A percentile compares a stretch with the other conserved stretches of the same genome.
Conservation (phyloP, 805 yeast genomes). For the Candida saitoana region DNA sequence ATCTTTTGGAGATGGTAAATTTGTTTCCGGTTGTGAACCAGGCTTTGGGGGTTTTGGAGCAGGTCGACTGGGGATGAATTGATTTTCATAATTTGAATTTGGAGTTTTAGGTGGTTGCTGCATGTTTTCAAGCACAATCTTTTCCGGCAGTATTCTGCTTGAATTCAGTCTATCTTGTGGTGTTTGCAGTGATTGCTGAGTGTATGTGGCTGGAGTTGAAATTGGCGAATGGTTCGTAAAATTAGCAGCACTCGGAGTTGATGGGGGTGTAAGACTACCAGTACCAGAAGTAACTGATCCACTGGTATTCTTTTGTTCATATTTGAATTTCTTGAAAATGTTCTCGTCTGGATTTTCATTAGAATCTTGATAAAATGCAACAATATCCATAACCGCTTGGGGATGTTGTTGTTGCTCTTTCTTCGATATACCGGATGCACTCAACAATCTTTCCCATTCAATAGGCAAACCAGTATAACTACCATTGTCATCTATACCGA, state of each 20-base stretch:
- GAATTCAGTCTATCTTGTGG: slow-evolving; percentile 7
- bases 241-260: slow-evolving; percentile 6
- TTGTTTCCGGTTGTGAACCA: slow-evolving; percentile 2
- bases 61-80: slow-evolving; percentile 62
- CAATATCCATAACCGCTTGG: slow-evolving; percentile 88
- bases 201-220: slow-evolving; percentile 24
- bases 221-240: slow-evolving; percentile 4
- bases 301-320: slow-evolving; percentile 14
- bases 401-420: slow-evolving; percentile 90
- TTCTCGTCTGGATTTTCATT: slow-evolving; percentile 41
- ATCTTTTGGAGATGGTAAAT: background rate
- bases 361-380: slow-evolving; percentile 72
- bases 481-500: slow-evolving; percentile 84
- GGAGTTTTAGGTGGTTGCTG: slow-evolving; percentile 22
- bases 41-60: slow-evolving; percentile 55
- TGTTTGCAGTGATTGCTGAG: slow-evolving; percentile 1
- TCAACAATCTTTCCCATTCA: slow-evolving; percentile 83
- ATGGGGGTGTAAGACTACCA: slow-evolving; percentile 13
- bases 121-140: slow-evolving; percentile 2
- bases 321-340: slow-evolving; percentile 42
- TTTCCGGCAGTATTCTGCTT: slow-evolving; percentile 5
- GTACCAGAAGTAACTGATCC: slow-evolving; percentile 14
- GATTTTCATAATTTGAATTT: slow-evolving; percentile 28
- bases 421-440: slow-evolving; percentile 82
- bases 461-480: slow-evolving; percentile 88